These are phyloP conservation scores for Ustilago lituana DNA, from an alignment of 1,284 basidiomycete genomes.

Conservation along the genomic window DNA sequence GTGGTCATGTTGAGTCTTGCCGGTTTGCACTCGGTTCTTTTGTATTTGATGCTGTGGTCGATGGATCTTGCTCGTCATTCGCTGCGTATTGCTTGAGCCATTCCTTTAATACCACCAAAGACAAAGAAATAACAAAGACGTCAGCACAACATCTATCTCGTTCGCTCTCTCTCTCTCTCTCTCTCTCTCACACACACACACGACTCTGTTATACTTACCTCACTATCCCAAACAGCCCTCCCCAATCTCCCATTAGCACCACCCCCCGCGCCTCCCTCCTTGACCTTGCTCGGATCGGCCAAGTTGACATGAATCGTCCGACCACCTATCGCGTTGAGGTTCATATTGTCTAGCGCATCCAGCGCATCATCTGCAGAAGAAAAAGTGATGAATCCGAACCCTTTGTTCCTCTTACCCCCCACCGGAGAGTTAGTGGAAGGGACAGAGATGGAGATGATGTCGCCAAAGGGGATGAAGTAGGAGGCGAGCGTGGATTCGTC, in stretches of 20 bases:
- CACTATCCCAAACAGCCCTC: slow-evolving; percentile 40
- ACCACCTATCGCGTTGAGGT: slow-evolving; percentile 35
- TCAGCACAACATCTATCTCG: too few relatives aligned
- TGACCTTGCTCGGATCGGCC: slow-evolving; percentile 32
- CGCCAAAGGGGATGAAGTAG: slow-evolving; percentile 43
- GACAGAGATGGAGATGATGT: slow-evolving; percentile 42
- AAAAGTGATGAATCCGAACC: slow-evolving; percentile 51
- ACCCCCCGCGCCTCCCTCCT: neutral
- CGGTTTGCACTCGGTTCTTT: neutral
- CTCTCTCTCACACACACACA: too few relatives aligned
- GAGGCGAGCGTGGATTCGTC: slow-evolving; percentile 27
- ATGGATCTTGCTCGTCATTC: neutral
- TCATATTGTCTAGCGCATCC: slow-evolving; percentile 55
- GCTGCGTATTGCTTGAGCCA: slow-evolving; percentile 36
- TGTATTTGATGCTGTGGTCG: neutral
- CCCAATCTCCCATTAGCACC: neutral
- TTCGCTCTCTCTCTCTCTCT: too few relatives aligned
- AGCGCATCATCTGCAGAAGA: slow-evolving; percentile 21
- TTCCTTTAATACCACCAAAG: slow-evolving; percentile 13
- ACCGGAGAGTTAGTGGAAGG: slow-evolving; percentile 14
- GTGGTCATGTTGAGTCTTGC: neutral
- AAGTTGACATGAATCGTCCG: slow-evolving; percentile 37
- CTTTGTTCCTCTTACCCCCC: slow-evolving; percentile 19
- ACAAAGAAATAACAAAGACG: too few relatives aligned
- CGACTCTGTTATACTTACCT: slow-evolving; percentile 12